Evolutionary conservation across 495 filamentous ascomycete genomes (phyloP).

Genomic region (Pyronema omphalodes): DNA sequence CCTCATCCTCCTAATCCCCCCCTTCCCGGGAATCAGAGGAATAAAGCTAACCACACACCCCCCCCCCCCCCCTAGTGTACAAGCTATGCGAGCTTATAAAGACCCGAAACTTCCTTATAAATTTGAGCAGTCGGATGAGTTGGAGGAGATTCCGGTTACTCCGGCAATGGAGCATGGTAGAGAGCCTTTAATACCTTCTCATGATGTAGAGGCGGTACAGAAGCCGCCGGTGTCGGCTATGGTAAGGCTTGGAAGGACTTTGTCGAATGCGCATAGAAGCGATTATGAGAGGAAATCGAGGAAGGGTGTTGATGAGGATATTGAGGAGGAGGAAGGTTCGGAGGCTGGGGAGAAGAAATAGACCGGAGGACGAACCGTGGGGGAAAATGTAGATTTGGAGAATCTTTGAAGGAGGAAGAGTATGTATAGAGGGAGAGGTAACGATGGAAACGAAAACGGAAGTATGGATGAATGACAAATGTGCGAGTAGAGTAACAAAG

Average conservation of each 20-base stretch:
- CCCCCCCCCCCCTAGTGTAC: slow-evolving; percentile 6
- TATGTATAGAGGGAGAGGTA: too few relatives aligned
- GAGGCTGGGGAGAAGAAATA: neutral
- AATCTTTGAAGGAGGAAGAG: too few relatives aligned
- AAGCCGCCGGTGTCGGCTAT: neutral
- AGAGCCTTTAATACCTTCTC: neutral
- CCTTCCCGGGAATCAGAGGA: too few relatives aligned
- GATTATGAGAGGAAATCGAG: slow-evolving; percentile 17
- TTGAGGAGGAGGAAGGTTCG: neutral
- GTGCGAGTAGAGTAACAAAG: too few relatives aligned
- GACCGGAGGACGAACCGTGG: too few relatives aligned
- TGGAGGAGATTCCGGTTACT: neutral
- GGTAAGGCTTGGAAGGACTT: slow-evolving; percentile 15
- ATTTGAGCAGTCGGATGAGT: neutral
- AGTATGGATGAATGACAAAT: too few relatives aligned
- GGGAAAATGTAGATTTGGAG: too few relatives aligned
- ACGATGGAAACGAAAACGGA: too few relatives aligned
- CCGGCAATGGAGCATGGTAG: neutral
- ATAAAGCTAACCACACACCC: too few relatives aligned
- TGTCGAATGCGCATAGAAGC: slow-evolving; percentile 19
- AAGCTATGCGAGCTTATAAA: slow-evolving; percentile 18
- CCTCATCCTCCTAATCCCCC: neutral
- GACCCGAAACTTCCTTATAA: slow-evolving; percentile 19
- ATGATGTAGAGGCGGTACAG: neutral
- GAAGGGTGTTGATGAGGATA: neutral